phyloP scores from a whole-genome alignment of 495 filamentous ascomycete genomes.

The Aspergillus conjunctus region DNA sequence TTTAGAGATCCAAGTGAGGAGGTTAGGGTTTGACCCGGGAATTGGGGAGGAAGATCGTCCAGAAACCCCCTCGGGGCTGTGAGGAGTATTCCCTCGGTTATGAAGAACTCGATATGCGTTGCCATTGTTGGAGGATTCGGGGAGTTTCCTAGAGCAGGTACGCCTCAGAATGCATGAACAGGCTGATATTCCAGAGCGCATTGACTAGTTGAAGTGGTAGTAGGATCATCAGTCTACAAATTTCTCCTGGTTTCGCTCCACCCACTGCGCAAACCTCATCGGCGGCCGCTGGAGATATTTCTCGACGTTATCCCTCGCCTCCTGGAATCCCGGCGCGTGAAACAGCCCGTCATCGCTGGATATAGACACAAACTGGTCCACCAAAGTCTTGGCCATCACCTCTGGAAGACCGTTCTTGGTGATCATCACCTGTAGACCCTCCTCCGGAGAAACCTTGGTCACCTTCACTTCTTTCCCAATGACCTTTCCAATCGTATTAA shows the following conservation, averaged over 20 bases:
- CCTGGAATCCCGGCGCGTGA: neutral
- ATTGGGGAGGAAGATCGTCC: too few relatives aligned
- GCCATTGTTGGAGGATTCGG: too few relatives aligned
- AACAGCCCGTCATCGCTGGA: neutral
- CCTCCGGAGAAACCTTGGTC: conserved; percentile 20
- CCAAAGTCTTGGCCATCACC: conserved; percentile 20
- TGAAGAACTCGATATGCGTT: too few relatives aligned
- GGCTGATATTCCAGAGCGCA: too few relatives aligned
- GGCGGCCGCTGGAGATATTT: conserved; percentile 27
- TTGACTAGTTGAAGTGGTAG: too few relatives aligned
- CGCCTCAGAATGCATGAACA: too few relatives aligned
- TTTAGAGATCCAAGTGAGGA: too few relatives aligned
- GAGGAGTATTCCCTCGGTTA: too few relatives aligned
- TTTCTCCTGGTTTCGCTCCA: conserved; percentile 28
- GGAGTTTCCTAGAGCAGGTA: too few relatives aligned
- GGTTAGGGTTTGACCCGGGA: too few relatives aligned
- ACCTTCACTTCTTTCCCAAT: conserved; percentile 31
- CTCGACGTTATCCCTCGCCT: conserved; percentile 25
- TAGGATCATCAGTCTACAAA: conserved; percentile 14
- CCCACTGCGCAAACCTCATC: conserved; percentile 32
- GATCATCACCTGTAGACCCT: conserved; percentile 19
- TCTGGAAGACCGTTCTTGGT: conserved; percentile 19
- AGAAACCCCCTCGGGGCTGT: too few relatives aligned
- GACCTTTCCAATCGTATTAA: conserved; percentile 20
- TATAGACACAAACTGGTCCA: neutral